These are phyloP conservation scores for Falciphora oryzae DNA, from an alignment of 2,329 filamentous ascomycete species.

Conservation along the genomic window DNA sequence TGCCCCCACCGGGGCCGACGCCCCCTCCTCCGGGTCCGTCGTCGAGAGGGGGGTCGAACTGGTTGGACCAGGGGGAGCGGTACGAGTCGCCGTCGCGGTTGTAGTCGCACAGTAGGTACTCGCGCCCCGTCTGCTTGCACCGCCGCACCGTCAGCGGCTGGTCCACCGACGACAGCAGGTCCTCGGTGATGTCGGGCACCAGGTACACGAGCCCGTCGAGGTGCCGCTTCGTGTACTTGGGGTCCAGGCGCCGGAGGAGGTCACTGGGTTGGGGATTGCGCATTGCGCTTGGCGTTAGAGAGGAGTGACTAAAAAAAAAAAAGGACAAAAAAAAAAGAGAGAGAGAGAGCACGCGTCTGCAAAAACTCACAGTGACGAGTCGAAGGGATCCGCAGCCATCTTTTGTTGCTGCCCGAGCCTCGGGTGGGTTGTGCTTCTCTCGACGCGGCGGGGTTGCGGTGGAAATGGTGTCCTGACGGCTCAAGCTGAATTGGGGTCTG, in stretches of 20 bases:
- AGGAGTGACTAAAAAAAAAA: too few species aligned
- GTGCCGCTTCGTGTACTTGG: constrained; percentile 83
- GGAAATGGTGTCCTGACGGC: neutral
- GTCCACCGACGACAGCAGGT: constrained; percentile 95
- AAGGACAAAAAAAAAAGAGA: too few species aligned
- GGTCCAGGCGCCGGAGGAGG: constrained; percentile 95
- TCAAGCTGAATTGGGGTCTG: neutral
- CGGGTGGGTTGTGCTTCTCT: neutral
- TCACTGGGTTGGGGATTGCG: constrained; percentile 66
- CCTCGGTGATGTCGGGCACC: constrained; percentile 88
- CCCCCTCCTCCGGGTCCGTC: constrained; percentile 48
- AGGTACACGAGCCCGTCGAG: constrained; percentile 84
- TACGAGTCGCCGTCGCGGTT: constrained; percentile 98
- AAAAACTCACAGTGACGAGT: constrained; percentile 66
- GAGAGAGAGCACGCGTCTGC: neutral
- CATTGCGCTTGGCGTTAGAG: constrained; percentile 11
- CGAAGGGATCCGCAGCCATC: constrained; percentile 57
- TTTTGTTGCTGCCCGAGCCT: neutral
- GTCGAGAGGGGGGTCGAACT: constrained; percentile 88
- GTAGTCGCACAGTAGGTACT: constrained; percentile 98
- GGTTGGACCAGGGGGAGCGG: constrained; percentile 97
- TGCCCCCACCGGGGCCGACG: constrained; percentile 44
- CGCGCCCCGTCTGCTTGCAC: constrained; percentile 82
- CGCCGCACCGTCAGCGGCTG: constrained; percentile 83
- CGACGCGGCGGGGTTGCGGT: neutral